Percentiles rank a stretch among this genome's conserved stretches.
Conservation (phyloP, 208 protist genomes). For the Strigomonas culicis region DNA sequence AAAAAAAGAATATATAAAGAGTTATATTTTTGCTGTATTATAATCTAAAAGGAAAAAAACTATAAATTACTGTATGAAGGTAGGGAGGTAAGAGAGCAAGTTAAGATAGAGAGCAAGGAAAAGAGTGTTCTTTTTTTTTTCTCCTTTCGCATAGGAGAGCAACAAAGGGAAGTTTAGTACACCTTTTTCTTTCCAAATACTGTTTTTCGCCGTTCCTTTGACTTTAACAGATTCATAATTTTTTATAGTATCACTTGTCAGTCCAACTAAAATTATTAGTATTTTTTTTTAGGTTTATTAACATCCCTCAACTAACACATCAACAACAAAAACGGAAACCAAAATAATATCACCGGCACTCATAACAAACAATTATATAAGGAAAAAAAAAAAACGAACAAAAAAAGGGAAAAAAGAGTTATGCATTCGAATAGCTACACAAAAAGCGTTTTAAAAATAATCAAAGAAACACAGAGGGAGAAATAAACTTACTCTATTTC, state of each 20-base stretch:
- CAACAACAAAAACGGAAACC: too few species aligned
- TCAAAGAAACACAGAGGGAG: slow-evolving; percentile 1
- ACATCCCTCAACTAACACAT: too few species aligned
- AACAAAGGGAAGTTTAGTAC: too few species aligned
- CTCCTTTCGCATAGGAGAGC: too few species aligned
- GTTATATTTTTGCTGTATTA: background rate
- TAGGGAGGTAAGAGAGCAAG: background rate
- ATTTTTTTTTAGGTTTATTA: too few species aligned
- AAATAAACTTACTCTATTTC: background rate
- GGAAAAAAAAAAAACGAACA: background rate
- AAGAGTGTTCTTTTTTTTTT: too few species aligned
- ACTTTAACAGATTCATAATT: too few species aligned
- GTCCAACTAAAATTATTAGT: too few species aligned
- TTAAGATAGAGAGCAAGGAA: slow-evolving; percentile 1
- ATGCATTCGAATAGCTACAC: background rate
- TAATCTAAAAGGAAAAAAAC: background rate
- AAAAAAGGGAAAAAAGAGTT: slow-evolving; percentile 2
- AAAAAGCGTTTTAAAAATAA: slow-evolving; percentile 1
- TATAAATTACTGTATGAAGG: background rate
- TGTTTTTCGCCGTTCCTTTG: too few species aligned
- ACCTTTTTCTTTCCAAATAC: too few species aligned
- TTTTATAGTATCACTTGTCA: too few species aligned
- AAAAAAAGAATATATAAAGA: background rate
- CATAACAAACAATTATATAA: background rate
- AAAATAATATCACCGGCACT: too few species aligned